Conservation (phyloP, 202 grass and related monocot genomes). For the Hordeum pubiflorum region DNA sequence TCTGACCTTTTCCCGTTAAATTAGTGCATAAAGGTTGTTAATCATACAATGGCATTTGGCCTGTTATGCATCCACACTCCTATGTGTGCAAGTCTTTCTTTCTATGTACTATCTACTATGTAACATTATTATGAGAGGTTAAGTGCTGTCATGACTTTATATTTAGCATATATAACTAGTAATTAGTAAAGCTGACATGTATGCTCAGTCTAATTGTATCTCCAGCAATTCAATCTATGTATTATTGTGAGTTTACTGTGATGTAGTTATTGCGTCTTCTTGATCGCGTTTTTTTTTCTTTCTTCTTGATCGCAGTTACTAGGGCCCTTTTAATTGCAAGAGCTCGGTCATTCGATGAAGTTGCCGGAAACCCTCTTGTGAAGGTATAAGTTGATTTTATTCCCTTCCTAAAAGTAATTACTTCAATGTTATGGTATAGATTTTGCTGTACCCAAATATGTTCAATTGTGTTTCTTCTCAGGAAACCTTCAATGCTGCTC, state of each 20-base stretch:
- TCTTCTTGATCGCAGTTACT: slow-evolving; percentile 45
- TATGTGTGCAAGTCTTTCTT: neutral
- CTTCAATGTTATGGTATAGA: slow-evolving; percentile 4
- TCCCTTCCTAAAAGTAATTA: slow-evolving; percentile 11
- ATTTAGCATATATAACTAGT: slow-evolving; percentile 6
- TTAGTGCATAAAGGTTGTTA: neutral
- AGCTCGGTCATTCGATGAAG: slow-evolving; percentile 71
- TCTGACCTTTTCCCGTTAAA: neutral
- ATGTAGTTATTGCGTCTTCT: neutral
- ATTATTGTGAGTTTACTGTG: slow-evolving; percentile 3
- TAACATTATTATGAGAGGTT: neutral
- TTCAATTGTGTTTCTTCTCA: slow-evolving; percentile 18
- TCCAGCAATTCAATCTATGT: slow-evolving; percentile 2
- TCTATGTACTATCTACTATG: slow-evolving; percentile 25
- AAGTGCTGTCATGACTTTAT: neutral
- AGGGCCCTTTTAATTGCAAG: slow-evolving; percentile 71
- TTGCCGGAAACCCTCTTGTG: slow-evolving; percentile 74
- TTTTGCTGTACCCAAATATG: slow-evolving; percentile 12
- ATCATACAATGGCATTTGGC: neutral
- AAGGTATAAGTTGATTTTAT: slow-evolving; percentile 49
- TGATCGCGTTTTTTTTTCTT: slow-evolving; percentile 26
- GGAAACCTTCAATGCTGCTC: slow-evolving; percentile 69
- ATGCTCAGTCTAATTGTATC: slow-evolving; percentile 2
- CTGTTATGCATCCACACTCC: neutral
- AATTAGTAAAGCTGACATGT: neutral